Evolutionary conservation across 306 rosid species (phyloP), one percentile per base, ranked within the genome.

Genomic region (Styphnolobium japonicum): DNA sequence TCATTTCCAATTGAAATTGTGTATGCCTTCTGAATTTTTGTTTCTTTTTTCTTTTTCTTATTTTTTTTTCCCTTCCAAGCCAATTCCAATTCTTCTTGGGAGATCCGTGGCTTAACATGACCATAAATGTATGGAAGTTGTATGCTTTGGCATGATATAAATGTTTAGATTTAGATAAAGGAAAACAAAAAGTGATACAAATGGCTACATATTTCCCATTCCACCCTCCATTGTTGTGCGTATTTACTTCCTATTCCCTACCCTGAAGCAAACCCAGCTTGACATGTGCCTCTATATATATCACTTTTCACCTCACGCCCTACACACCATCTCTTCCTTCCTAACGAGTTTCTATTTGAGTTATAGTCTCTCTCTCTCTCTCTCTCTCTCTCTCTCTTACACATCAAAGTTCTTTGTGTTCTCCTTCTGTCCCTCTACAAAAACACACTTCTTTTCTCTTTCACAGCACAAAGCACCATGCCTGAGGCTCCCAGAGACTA

Each of bases 401-500:
- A 46, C 73, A 49, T 63, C 37, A 71, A 71, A 77, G 46, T 71
- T 67, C 29, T 75, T 57, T 67, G 58, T 56, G 12, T 29, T 58
- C 65, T 66, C 53, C 65, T 73, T 67, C 63, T 75, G n/a, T n/a
- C 77, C 29, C 49, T 21, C 80, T 34, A 10, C n/a, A 15, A 52
- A 61, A 51, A 19, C 40, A 16, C 5, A 19, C 27, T 4, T n/a
- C 15, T 2, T 15, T 40, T 23, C 5, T 22, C 25, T 63, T 34
- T 40, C 51, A 36, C 37, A 4, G 22, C 29, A 2, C 27, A 43
- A 15, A 39, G 10, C 72, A 85, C 89, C 92, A 95, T 95, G 99
- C 99, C 99, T 88, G 98, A 93, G 73, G 99, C 96, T 14, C 99
- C 97, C 4, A 88, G 79, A 39, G 71, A 49, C 79, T 80, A 87